These are phyloP conservation scores for Coprinopsis marcescibilis DNA, from an alignment of 768 basidiomycete genomes.

Conservation along the genomic window DNA sequence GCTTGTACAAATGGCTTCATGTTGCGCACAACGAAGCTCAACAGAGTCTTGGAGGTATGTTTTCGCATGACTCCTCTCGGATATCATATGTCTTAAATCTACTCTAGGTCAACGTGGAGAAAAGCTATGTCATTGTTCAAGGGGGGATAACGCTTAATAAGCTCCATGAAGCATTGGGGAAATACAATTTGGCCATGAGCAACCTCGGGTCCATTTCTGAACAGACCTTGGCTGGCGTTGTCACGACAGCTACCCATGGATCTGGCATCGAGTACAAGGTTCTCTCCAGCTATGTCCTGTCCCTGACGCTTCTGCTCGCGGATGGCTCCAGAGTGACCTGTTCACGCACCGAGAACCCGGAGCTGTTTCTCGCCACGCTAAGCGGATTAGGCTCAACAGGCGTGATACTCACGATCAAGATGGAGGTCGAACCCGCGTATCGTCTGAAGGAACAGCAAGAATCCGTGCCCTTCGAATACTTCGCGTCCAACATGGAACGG, in stretches of 20 bases:
- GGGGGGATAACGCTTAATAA: conserved; percentile 74
- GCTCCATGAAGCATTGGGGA: conserved; percentile 63
- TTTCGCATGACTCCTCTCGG: conserved; percentile 5
- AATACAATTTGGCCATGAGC: conserved; percentile 73
- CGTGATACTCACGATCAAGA: conserved; percentile 69
- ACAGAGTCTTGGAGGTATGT: conserved; percentile 72
- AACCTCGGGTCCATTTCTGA: conserved; percentile 96
- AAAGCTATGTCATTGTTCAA: conserved; percentile 62
- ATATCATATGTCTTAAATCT: conserved; percentile 5
- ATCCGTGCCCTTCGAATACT: conserved; percentile 56
- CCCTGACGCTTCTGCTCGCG: conserved; percentile 71
- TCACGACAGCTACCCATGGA: conserved; percentile 95
- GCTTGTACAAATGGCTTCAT: conserved; percentile 87
- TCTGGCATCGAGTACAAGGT: conserved; percentile 76
- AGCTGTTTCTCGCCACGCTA: conserved; percentile 84
- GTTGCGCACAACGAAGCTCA: conserved; percentile 70
- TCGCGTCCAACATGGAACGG: conserved; percentile 48
- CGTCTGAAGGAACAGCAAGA: conserved; percentile 69
- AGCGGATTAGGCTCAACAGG: conserved; percentile 92
- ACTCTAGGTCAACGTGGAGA: conserved; percentile 62
- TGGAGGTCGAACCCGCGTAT: conserved; percentile 81
- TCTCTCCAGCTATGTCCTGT: conserved; percentile 74
- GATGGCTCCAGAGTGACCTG: conserved; percentile 66
- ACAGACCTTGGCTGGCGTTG: conserved; percentile 87
- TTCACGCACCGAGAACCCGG: conserved; percentile 53